Base-by-base conservation (phyloP, 352 stramenopile species). In the Poterioochromonas sp. region DNA sequence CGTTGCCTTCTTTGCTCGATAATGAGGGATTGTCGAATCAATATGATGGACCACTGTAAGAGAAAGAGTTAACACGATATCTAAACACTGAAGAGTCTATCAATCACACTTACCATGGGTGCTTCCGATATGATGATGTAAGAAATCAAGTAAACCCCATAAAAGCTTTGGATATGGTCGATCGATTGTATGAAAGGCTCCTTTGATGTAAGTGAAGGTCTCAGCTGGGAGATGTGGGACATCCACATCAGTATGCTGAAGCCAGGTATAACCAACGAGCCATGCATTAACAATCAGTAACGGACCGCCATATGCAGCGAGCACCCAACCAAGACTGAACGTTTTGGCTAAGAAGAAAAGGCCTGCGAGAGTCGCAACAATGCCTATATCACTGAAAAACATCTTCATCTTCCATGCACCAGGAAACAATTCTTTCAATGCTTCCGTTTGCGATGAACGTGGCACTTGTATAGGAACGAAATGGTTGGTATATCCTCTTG, bases 181-280 rank as follows among this genome's bases (percentile, higher is more conserved):
- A 83, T 98, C 94, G 29, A 98, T 93, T 0, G 94, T 97, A 83
- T 94, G 93, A 39, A 98, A 87, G 34, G 93, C 92, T 51, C 94
- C 94, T 77, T 91, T 94, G 54, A 98, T 87, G 88, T 91, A 97
- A 82, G 84, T 96, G 88, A 94, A 97, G 77, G 96, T 88, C 68
- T 89, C 86, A 35, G 86, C 73, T 41, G 82, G 83, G 83, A 97
- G 97, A 86, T 97, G 94, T 77, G 94, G 93, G 53, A 98, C 90
- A 83, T 95, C 95, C 63, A 91, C 92, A 84, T 97, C 92, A 44
- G 93, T 98, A 88, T 98, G 94, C 87, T 98, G 94, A 76, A 98
- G 87, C 88, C 89, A 97, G 73, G 94, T 98, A 85, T 97, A 97
- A 65, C 96, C 85, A 78, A 97, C 92, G 53, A 98, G 87, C 87